Base-by-base conservation (phyloP, 2,329 filamentous ascomycete genomes). In the Claviceps sp. region DNA sequence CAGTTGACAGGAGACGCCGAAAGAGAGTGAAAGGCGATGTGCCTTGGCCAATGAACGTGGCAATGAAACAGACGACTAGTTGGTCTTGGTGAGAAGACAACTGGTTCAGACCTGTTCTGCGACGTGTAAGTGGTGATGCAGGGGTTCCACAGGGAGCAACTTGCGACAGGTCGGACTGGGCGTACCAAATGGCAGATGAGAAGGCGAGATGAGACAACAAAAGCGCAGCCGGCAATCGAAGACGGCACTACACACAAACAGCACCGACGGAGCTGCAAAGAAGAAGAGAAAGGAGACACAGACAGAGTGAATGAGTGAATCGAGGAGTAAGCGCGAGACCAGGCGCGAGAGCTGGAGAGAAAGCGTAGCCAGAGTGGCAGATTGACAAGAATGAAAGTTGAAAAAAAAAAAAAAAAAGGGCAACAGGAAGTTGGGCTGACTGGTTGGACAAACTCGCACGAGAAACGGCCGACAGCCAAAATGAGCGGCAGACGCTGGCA, bases 71-170 rank as follows among this genome's bases (percentile, higher is more conserved):
- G 44, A 34, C 44, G 44, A 39, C 37, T 47, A 29, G n/a, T 34
- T 16, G 43, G 51, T 44, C 38, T 50, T 48, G 42, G 40, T 46
- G 40, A 43, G 42, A 42, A 29, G 34, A 47, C 37, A 52, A 20
- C 17, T 50, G 43, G 47, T 52, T 52, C 44, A 52, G 16, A 52
- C 44, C 45, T 44, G 53, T 38, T 38, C 47, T 47, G 53, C 53
- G 53, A 54, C 53, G 50, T 54, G 44, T 52, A 54, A 54, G 53
- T 54, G 50, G 50, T 52, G 47, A 52, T 48, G 50, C 26, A 47
- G 50, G 50, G 53, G 50, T 40, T 22, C 29, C 36, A 38, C 43
- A 50, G 47, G 38, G 38, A 47, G 50, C 40, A 38, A 37, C 46
- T 34, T 40, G 37, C 34, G 47, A 23, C 23, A 49, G 23, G 4